Percentiles rank a stretch among this genome's conserved stretches.
Evolutionary conservation across 2,329 filamentous ascomycete genomes (phyloP).

Genomic region (Penicillium sumatraense): DNA sequence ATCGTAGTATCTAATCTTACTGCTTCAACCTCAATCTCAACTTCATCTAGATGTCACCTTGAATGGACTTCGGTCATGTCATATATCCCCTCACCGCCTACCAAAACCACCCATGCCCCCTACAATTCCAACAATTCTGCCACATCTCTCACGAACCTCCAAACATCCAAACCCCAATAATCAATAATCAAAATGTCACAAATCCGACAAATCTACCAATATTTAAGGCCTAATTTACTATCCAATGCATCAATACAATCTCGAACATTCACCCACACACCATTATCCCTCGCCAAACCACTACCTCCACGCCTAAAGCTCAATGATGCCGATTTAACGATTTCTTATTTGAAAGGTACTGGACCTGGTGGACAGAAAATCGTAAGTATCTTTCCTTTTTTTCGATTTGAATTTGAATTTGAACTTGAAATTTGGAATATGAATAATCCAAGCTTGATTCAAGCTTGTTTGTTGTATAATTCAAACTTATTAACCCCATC

Average conservation of each 20-base stretch:
- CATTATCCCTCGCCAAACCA: constrained; percentile 53
- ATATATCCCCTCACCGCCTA: neutral
- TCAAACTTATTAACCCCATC: too few species aligned
- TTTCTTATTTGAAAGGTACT: constrained; percentile 85
- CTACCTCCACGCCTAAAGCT: constrained; percentile 78
- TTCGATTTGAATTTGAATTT: too few species aligned
- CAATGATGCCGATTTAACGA: constrained; percentile 77
- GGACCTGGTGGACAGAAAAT: constrained; percentile 97
- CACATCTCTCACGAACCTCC: neutral
- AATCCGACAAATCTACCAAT: neutral
- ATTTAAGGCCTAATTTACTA: too few species aligned
- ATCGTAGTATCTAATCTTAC: too few species aligned
- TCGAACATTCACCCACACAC: constrained; percentile 31
- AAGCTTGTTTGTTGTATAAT: too few species aligned
- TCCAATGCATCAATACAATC: neutral
- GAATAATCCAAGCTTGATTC: too few species aligned
- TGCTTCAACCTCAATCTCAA: too few species aligned
- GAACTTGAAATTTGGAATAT: too few species aligned
- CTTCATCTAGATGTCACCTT: too few species aligned
- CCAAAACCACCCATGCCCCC: neutral
- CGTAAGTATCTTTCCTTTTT: constrained; percentile 59
- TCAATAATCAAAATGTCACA: neutral
- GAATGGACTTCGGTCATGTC: too few species aligned
- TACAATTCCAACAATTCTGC: neutral
- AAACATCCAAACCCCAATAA: neutral